phyloP scores from a whole-genome alignment of 805 yeast species.

The Yarrowia sp. region DNA sequence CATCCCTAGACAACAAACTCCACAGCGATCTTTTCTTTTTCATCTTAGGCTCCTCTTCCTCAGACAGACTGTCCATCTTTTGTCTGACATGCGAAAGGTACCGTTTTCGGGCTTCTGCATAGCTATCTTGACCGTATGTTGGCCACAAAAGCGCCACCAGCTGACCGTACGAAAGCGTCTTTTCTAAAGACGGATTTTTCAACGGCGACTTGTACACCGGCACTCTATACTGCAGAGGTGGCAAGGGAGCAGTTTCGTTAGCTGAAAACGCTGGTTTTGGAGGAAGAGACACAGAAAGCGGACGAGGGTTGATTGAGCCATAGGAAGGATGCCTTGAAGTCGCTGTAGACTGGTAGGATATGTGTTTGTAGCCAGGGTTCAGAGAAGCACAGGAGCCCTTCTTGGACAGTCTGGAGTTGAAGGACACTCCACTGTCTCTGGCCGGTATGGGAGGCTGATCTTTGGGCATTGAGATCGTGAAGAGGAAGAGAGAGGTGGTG shows the following conservation, averaged over 20 bases:
- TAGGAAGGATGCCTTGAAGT: not conserved
- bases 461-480: not conserved
- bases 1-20: too few species aligned
- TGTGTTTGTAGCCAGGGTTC: not conserved
- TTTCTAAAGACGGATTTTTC: not conserved
- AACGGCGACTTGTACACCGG: not conserved
- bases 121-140: not conserved
- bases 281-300: not conserved
- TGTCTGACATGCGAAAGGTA: not conserved
- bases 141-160: conserved; percentile 13
- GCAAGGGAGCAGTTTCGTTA: not conserved
- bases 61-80: not conserved
- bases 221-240: not conserved
- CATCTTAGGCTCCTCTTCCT: too few species aligned
- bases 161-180: conserved; percentile 4
- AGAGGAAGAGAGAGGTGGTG: too few species aligned
- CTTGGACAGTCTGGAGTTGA: conserved; percentile 2
- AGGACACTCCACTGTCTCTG: conserved; percentile 3
- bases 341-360: not conserved
- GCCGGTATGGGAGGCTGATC: not conserved
- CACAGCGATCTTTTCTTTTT: too few species aligned
- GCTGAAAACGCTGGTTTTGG: not conserved
- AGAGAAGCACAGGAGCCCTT: not conserved
- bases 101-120: not conserved
- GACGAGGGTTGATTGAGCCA: not conserved